phyloP scores from a whole-genome alignment of 176 grass and related monocot genomes.

The Echinochloa phyllopogon region DNA sequence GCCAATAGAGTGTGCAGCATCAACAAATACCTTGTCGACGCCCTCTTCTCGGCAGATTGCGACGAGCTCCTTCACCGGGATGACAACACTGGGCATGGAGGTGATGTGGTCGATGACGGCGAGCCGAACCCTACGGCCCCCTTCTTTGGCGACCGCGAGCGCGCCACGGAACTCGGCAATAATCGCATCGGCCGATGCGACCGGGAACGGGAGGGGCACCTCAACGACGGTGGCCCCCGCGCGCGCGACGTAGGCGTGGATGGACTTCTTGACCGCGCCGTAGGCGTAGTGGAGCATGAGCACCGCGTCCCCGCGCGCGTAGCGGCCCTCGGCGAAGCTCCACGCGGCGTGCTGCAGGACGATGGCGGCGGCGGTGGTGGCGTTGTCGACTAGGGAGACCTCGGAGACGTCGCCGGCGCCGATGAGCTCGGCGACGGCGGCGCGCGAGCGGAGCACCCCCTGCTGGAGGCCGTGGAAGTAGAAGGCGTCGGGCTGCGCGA shows the following conservation, averaged over 20 bases:
- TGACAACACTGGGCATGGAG: conserved; percentile 90
- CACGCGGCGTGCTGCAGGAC: conserved; percentile 86
- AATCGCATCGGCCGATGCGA: conserved; percentile 64
- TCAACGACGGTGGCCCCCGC: conserved; percentile 86
- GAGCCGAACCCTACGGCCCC: conserved; percentile 71
- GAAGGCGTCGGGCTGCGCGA: conserved; percentile 85
- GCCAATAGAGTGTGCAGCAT: conserved; percentile 85
- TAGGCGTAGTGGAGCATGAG: conserved; percentile 98
- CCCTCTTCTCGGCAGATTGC: conserved; percentile 87
- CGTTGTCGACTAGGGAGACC: conserved; percentile 96
- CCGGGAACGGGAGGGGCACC: conserved; percentile 91
- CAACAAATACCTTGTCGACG: conserved; percentile 87
- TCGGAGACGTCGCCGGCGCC: conserved; percentile 65
- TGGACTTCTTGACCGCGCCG: conserved; percentile 91
- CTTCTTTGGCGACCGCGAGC: conserved; percentile 66
- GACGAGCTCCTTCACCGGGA: conserved; percentile 88
- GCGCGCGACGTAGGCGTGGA: conserved; percentile 86
- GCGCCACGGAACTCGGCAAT: conserved; percentile 73
- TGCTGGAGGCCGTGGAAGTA: conserved; percentile 80
- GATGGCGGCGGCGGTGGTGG: conserved; percentile 87
- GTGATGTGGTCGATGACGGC: conserved; percentile 97
- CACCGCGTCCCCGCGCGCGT: conserved; percentile 68
- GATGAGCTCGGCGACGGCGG: conserved; percentile 47
- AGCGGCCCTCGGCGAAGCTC: conserved; percentile 77
- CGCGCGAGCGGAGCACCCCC: conserved; percentile 61